Base-by-base conservation (phyloP, 2,329 filamentous ascomycete species). In the Microascus cirrosus region DNA sequence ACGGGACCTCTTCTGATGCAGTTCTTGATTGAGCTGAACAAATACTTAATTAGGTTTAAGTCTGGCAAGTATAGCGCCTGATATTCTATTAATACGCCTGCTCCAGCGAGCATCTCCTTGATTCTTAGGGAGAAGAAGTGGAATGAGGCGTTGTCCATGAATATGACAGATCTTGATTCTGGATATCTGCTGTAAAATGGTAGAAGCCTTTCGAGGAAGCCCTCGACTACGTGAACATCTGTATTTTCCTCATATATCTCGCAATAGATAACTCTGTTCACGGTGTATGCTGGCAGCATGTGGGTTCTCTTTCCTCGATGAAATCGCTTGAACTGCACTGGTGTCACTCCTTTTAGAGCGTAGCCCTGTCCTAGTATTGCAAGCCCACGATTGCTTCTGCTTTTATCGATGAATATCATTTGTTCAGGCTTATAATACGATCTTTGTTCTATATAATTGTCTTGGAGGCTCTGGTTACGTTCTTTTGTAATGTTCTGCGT, bases 391-490 rank as follows among this genome's bases (percentile, higher is more conserved):
- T 62, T 54, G 50, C 54, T 50, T 55, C 61, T 60, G 34, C 59
- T 60, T 56, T 61, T 55, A 61, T 60, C 56, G 22, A 61, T 59
- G 15, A 59, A 60, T 39, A 60, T 34, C 56, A 62, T 61, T 58
- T 61, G 45, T 52, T 59, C 45, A 53, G 53, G 58, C 50, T 56
- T 58, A 54, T 54, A 60, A 54, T 58, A 36, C 45, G 59, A 59
- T 59, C 59, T 56, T 59, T 59, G 54, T 39, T 62, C 28, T 55
- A 61, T 58, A 58, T 59, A 62, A 54, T 60, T 51, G 53, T 62
- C 58, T 59, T 55, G 57, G 50, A 62, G 53, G 54, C 73, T 59
- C 65, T 58, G 54, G 28, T 69, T 69, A 69, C 50, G 69, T 69
- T 22, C 76, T 74, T 62, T 36, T 15, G 35, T n/a, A n/a, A n/a